phyloP scores from a whole-genome alignment of 352 stramenopile genomes.

The Globisporangium splendens region DNA sequence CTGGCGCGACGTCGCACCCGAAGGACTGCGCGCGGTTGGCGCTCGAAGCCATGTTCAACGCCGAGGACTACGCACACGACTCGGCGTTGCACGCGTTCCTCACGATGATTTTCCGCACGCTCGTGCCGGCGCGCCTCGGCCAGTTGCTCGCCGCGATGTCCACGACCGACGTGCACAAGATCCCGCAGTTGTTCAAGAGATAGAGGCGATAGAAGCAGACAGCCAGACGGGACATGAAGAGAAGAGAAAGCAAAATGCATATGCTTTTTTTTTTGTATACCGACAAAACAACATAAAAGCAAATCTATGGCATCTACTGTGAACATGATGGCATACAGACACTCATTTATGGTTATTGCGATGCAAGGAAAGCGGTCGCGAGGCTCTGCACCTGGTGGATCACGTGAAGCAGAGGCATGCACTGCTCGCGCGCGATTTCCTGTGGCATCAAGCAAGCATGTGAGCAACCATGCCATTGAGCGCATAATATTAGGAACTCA shows the following conservation, averaged over 20 bases:
- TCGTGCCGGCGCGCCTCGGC: constrained; percentile 35
- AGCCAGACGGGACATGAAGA: neutral
- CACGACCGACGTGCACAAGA: constrained; percentile 27
- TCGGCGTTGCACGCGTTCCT: constrained; percentile 34
- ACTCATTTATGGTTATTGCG: neutral
- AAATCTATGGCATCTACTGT: neutral
- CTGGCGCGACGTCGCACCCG: constrained; percentile 23
- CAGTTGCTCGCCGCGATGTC: constrained; percentile 34
- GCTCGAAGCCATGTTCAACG: constrained; percentile 59
- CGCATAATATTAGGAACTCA: neutral
- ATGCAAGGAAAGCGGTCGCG: constrained; percentile 16
- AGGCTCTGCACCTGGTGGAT: constrained; percentile 52
- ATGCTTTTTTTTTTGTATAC: too few relatives aligned
- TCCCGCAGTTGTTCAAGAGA: constrained; percentile 22
- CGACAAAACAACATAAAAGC: neutral
- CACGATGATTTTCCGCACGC: constrained; percentile 26
- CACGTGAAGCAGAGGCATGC: constrained; percentile 47
- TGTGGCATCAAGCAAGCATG: constrained; percentile 9
- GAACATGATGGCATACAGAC: too few relatives aligned
- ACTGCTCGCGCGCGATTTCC: constrained; percentile 36
- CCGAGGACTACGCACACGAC: constrained; percentile 42
- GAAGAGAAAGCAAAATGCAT: neutral
- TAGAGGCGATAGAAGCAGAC: neutral
- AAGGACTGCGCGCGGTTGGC: constrained; percentile 42
- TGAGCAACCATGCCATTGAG: neutral